Conservation (phyloP, 306 rosid genomes). For the Phaseolus lunatus region DNA sequence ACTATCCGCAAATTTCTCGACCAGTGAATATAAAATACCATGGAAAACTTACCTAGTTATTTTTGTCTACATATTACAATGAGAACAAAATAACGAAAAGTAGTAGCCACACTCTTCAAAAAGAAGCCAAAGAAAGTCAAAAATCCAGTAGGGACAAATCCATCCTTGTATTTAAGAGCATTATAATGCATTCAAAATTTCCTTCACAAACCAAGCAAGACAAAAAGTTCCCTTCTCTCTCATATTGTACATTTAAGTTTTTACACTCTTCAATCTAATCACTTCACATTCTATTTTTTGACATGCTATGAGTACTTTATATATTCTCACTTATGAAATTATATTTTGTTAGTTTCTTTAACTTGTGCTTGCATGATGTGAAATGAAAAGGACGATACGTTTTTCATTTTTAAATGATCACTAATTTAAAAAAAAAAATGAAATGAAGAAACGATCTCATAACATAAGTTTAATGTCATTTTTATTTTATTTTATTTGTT, state of each 20-base stretch:
- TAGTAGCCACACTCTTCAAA: slow-evolving; percentile 3
- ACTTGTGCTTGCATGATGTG: not conserved
- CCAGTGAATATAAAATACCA: slow-evolving; percentile 26
- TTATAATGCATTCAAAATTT: not conserved
- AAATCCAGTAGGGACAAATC: not conserved
- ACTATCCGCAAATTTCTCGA: slow-evolving; percentile 43
- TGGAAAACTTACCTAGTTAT: slow-evolving; percentile 4
- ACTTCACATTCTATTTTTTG: not conserved
- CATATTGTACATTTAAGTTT: not conserved
- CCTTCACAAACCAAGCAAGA: not conserved
- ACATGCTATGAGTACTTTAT: not conserved
- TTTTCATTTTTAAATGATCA: too few species aligned
- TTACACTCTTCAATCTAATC: not conserved
- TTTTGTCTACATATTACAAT: slow-evolving; percentile 35
- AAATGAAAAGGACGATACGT: too few species aligned
- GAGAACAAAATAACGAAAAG: slow-evolving; percentile 23
- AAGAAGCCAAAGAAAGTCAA: slow-evolving; percentile 14
- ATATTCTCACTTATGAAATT: too few species aligned
- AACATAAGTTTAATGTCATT: too few species aligned
- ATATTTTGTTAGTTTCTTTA: not conserved
- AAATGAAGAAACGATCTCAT: too few species aligned
- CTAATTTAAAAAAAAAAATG: too few species aligned
- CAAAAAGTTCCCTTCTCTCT: not conserved
- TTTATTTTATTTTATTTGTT: too few species aligned
- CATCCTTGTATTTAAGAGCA: not conserved